Evolutionary conservation across 768 basidiomycete species (phyloP).

Genomic region (Suillus paluster): DNA sequence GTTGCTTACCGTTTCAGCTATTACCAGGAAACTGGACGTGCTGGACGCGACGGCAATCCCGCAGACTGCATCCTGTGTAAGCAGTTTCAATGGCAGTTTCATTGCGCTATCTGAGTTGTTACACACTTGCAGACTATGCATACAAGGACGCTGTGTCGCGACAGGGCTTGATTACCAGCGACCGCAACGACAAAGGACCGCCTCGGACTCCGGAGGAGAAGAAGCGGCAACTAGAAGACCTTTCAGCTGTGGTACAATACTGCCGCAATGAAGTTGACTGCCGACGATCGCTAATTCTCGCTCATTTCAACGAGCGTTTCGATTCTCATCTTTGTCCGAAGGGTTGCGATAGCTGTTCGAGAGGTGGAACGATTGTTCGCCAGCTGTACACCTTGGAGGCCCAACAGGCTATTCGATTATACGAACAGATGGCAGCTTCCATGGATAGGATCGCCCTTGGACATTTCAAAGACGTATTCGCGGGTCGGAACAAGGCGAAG

Average conservation of each 20-base stretch:
- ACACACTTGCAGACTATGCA: constrained; percentile 57
- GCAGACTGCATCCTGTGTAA: constrained; percentile 89
- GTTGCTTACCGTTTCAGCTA: constrained; percentile 49
- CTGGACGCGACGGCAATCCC: constrained; percentile 85
- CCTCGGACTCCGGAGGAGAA: constrained; percentile 39
- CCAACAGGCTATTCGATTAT: constrained; percentile 57
- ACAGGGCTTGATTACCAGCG: constrained; percentile 63
- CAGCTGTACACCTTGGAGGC: constrained; percentile 70
- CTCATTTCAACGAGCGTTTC: constrained; percentile 88
- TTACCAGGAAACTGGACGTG: constrained; percentile 97
- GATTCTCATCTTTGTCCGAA: constrained; percentile 63
- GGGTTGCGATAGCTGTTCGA: constrained; percentile 85
- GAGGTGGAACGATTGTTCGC: constrained; percentile 46
- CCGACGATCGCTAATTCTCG: constrained; percentile 83
- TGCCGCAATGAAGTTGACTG: constrained; percentile 84
- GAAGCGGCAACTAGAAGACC: constrained; percentile 68
- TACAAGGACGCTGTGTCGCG: constrained; percentile 61
- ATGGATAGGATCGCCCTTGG: constrained; percentile 60
- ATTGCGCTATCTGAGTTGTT: neutral
- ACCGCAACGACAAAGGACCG: constrained; percentile 42
- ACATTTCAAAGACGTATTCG: constrained; percentile 65
- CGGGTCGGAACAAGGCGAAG: constrained; percentile 58
- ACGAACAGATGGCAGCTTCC: constrained; percentile 47
- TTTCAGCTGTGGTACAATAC: constrained; percentile 75
- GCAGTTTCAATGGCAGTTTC: constrained; percentile 25